phyloP scores from a whole-genome alignment of 768 basidiomycete species.

The Chlorophyllum brunneum region DNA sequence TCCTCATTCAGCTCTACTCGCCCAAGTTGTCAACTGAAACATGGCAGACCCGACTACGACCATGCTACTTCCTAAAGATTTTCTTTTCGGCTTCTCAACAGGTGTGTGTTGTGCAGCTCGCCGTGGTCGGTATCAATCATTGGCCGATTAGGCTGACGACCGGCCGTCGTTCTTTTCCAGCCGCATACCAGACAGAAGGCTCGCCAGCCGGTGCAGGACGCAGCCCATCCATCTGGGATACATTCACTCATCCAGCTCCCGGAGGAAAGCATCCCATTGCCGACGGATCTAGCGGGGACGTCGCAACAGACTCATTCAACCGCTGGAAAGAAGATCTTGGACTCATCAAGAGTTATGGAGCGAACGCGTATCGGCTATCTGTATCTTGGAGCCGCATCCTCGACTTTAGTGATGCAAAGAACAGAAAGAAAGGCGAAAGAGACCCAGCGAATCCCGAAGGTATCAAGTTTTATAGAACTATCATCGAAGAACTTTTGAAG shows the following conservation, averaged over 20 bases:
- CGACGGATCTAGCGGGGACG: slow-evolving; percentile 61
- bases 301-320: slow-evolving; percentile 65
- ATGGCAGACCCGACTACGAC: background rate
- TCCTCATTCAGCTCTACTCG: no score
- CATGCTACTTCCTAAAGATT: slow-evolving; percentile 26
- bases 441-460: slow-evolving; percentile 65
- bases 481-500: slow-evolving; percentile 62
- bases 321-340: slow-evolving; percentile 64
- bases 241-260: slow-evolving; percentile 47
- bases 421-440: slow-evolving; percentile 30
- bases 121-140: no score
- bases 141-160: no score
- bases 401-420: slow-evolving; percentile 30
- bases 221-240: slow-evolving; percentile 71
- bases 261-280: slow-evolving; percentile 43
- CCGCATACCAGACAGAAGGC: slow-evolving; percentile 74
- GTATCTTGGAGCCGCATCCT: slow-evolving; percentile 73
- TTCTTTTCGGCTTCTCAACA: slow-evolving; percentile 33
- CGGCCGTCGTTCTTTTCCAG: slow-evolving; percentile 32
- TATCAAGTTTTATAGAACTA: slow-evolving; percentile 58
- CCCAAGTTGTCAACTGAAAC: background rate
- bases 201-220: slow-evolving; percentile 51
- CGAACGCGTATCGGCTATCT: slow-evolving; percentile 72
- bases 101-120: slow-evolving; percentile 18
- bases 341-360: slow-evolving; percentile 58